Conservation (phyloP, 176 grass and related monocot genomes). For the Aegilops speltoides region DNA sequence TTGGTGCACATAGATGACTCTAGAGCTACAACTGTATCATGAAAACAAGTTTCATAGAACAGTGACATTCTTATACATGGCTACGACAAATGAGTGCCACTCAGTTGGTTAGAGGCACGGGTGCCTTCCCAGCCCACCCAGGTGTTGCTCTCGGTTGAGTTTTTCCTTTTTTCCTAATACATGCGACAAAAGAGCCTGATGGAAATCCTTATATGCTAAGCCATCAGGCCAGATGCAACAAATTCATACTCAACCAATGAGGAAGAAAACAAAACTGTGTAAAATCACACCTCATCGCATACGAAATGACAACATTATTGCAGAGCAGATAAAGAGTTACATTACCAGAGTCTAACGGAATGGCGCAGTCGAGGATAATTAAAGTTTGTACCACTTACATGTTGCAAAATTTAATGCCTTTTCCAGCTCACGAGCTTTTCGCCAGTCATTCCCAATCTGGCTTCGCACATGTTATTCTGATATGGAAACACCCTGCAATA, state of each 20-base stretch:
- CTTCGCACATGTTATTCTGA: no score
- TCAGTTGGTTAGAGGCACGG: not conserved
- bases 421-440: no score
- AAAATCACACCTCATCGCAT: not conserved
- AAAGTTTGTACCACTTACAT: conserved; percentile 5
- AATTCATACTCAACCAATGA: not conserved
- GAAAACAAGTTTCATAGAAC: not conserved
- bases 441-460: not conserved
- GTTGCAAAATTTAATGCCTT: not conserved
- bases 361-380: not conserved
- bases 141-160: not conserved
- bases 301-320: not conserved
- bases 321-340: conserved; percentile 1
- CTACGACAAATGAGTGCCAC: not conserved
- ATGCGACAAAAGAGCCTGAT: not conserved
- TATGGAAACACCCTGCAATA: not conserved
- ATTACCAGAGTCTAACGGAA: conserved; percentile 3
- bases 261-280: not conserved
- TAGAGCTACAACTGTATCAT: conserved; percentile 24
- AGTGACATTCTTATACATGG: not conserved
- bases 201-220: not conserved
- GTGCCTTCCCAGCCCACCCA: not conserved
- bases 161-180: not conserved
- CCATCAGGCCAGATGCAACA: not conserved
- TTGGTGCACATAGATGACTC: conserved; percentile 28